Evolutionary conservation across 495 filamentous ascomycete species (phyloP).

Genomic region (Cercophora scortea): DNA sequence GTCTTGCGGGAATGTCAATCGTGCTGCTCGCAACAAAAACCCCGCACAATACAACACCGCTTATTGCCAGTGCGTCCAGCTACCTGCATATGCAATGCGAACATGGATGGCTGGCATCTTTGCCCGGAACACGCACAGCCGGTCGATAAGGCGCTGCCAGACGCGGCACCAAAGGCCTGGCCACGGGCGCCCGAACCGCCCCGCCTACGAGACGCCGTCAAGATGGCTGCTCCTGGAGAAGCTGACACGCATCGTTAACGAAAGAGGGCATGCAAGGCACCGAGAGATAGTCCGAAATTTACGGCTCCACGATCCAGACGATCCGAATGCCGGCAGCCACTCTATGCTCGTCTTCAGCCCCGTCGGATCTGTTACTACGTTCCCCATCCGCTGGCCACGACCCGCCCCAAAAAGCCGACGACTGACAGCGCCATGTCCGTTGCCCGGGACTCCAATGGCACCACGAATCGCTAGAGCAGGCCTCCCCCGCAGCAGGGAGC

Average conservation of each 20-base stretch:
- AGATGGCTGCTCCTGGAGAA: background rate
- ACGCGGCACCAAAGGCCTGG: too few relatives aligned
- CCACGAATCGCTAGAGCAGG: background rate
- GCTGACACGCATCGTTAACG: constrained; percentile 1
- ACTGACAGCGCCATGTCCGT: background rate
- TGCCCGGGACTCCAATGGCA: background rate
- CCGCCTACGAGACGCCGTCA: background rate
- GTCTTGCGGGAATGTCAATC: constrained; percentile 14
- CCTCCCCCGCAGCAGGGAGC: background rate
- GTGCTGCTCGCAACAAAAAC: constrained; percentile 1
- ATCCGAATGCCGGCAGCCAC: constrained; percentile 2
- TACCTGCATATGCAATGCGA: constrained; percentile 7
- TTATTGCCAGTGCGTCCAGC: constrained; percentile 13
- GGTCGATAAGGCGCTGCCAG: background rate
- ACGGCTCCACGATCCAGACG: background rate
- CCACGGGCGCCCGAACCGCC: background rate
- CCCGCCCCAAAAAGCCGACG: background rate
- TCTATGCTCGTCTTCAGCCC: background rate
- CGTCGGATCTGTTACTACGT: background rate
- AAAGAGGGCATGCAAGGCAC: constrained; percentile 1
- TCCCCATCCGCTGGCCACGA: background rate
- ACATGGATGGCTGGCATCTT: background rate
- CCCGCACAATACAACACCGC: constrained; percentile 2
- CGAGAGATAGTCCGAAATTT: constrained; percentile 3
- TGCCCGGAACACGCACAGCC: background rate